Evolutionary conservation across 129 eudicot species (phyloP).

Genomic region (Pittosporum tobira): DNA sequence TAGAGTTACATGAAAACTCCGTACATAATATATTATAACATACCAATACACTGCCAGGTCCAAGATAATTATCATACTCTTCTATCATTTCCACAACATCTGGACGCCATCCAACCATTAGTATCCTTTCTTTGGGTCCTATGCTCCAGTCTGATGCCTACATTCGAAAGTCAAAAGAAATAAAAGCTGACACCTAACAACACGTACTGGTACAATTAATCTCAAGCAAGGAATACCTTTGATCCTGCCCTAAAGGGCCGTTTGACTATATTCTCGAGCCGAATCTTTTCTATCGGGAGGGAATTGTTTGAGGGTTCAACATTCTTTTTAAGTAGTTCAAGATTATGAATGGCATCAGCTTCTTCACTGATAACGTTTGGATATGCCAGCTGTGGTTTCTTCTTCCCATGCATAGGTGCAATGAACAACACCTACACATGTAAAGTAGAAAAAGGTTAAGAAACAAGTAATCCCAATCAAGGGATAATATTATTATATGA

Average conservation of each 20-base stretch:
- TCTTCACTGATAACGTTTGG: slow-evolving; percentile 31
- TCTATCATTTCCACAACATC: slow-evolving; percentile 81
- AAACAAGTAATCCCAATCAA: neutral
- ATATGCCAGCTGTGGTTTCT: slow-evolving; percentile 43
- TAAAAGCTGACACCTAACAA: neutral
- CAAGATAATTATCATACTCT: slow-evolving; percentile 89
- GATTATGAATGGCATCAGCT: slow-evolving; percentile 24
- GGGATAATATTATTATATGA: neutral
- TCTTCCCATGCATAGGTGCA: slow-evolving; percentile 67
- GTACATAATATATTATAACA: slow-evolving; percentile 6
- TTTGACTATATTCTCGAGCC: slow-evolving; percentile 55
- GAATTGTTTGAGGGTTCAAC: slow-evolving; percentile 32
- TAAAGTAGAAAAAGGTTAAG: slow-evolving; percentile 1
- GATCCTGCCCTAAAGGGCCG: slow-evolving; percentile 67
- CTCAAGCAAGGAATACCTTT: slow-evolving; percentile 37
- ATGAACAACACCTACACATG: slow-evolving; percentile 62
- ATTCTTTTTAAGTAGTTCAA: slow-evolving; percentile 29
- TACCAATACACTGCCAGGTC: slow-evolving; percentile 96
- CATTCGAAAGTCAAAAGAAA: slow-evolving; percentile 13
- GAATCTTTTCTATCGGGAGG: slow-evolving; percentile 39
- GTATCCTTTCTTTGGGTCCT: slow-evolving; percentile 81
- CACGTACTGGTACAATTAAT: slow-evolving; percentile 10
- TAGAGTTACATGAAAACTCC: neutral
- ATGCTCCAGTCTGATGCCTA: slow-evolving; percentile 71
- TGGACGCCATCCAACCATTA: slow-evolving; percentile 94